A percentile compares a stretch with the other conserved stretches of the same genome.
Conservation (phyloP, 2,329 filamentous ascomycete genomes). For the Phyllosticta citribraziliensis region DNA sequence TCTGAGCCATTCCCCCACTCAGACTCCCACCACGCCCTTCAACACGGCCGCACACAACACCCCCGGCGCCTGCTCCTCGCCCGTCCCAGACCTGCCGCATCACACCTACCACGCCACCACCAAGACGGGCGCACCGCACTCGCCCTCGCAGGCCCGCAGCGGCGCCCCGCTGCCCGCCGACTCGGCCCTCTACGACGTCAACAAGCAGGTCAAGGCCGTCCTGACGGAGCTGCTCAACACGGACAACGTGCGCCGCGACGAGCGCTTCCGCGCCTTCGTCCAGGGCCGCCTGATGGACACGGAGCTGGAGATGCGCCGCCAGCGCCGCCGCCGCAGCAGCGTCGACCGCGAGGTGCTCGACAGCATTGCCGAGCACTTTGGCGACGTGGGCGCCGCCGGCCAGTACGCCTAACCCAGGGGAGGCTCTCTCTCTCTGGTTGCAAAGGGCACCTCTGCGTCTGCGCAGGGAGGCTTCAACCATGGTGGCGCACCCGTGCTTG, state of each 20-base stretch:
- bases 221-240: slow-evolving; percentile 47
- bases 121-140: neutral
- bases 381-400: neutral
- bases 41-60: slow-evolving; percentile 1
- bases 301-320: slow-evolving; percentile 39
- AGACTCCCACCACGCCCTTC: slow-evolving; percentile 1
- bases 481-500: neutral
- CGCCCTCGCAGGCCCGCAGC: slow-evolving; percentile 15
- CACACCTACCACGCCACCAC: slow-evolving; percentile 11
- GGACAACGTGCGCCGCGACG: slow-evolving; percentile 38
- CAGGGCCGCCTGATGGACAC: slow-evolving; percentile 45
- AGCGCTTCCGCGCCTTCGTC: slow-evolving; percentile 38
- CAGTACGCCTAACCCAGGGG: neutral
- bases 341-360: slow-evolving; percentile 25
- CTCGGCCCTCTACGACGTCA: slow-evolving; percentile 39
- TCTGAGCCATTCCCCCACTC: slow-evolving; percentile 15
- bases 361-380: slow-evolving; percentile 26
- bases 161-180: slow-evolving; percentile 7
- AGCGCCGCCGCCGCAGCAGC: slow-evolving; percentile 30
- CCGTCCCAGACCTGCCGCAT: slow-evolving; percentile 3
- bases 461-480: neutral
- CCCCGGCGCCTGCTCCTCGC: slow-evolving; percentile 2
- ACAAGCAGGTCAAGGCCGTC: slow-evolving; percentile 44
- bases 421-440: neutral
- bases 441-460: neutral